These are phyloP conservation scores for Fusarium penzigii DNA, from an alignment of 2,329 filamentous ascomycete genomes.

Conservation along the genomic window DNA sequence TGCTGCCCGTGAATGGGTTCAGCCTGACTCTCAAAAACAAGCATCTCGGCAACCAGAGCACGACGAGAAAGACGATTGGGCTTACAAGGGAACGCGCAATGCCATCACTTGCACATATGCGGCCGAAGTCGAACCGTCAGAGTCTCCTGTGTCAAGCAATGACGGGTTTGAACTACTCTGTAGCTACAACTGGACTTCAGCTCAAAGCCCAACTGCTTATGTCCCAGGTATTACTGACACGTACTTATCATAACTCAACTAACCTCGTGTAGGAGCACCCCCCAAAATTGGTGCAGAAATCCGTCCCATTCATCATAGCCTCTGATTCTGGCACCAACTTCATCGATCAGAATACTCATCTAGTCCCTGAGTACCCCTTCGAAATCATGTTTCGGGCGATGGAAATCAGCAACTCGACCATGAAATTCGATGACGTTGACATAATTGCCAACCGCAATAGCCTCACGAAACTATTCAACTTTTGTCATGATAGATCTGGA, in stretches of 20 bases:
- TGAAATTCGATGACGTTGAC: constrained; percentile 31
- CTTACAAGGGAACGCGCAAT: too few relatives aligned
- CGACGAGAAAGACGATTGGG: too few relatives aligned
- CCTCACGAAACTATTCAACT: constrained; percentile 24
- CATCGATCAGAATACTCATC: constrained; percentile 15
- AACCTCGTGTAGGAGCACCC: constrained; percentile 7
- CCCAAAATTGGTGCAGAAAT: neutral
- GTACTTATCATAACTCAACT: neutral
- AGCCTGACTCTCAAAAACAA: too few relatives aligned
- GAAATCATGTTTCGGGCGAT: constrained; percentile 32
- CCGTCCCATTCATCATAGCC: constrained; percentile 2
- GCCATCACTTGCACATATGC: too few relatives aligned
- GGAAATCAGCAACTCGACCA: constrained; percentile 19
- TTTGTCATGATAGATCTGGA: constrained; percentile 13
- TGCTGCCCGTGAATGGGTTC: too few relatives aligned
- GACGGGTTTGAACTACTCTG: constrained; percentile 9
- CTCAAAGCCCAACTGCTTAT: constrained; percentile 1
- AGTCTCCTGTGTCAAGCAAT: neutral
- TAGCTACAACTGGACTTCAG: constrained; percentile 15
- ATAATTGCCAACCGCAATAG: constrained; percentile 31
- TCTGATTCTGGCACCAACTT: constrained; percentile 3
- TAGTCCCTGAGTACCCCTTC: constrained; percentile 25
- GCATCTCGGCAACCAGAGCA: too few relatives aligned
- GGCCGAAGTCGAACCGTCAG: neutral
- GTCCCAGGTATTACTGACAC: constrained; percentile 7